A percentile compares a stretch with the other conserved stretches of the same genome.
phyloP scores from a whole-genome alignment of 805 yeast genomes.

The Metschnikowia reukaufii region DNA sequence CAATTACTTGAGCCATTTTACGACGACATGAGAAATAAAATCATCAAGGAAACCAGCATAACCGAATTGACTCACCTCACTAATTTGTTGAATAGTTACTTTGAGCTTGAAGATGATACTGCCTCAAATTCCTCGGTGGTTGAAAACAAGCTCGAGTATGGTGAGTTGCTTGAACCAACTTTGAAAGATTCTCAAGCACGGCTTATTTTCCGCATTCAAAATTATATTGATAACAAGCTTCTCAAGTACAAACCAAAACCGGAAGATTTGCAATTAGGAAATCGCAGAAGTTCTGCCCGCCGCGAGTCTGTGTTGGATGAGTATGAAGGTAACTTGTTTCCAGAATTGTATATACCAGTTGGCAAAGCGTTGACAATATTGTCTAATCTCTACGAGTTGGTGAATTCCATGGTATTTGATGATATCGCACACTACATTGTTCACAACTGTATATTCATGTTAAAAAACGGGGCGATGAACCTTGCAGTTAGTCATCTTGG shows the following conservation, averaged over 20 bases:
- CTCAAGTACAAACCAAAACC: slow-evolving; percentile 64
- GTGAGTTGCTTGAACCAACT: slow-evolving; percentile 66
- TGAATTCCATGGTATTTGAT: slow-evolving; percentile 77
- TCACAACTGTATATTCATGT: slow-evolving; percentile 67
- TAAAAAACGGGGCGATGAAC: slow-evolving; percentile 52
- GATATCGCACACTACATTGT: slow-evolving; percentile 86
- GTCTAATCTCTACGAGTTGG: slow-evolving; percentile 75
- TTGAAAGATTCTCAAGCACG: slow-evolving; percentile 77
- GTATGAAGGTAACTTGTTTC: slow-evolving; percentile 37
- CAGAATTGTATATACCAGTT: slow-evolving; percentile 68
- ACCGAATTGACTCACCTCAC: slow-evolving; percentile 72
- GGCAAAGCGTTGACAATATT: slow-evolving; percentile 65
- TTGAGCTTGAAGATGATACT: slow-evolving; percentile 56
- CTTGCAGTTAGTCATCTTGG: slow-evolving; percentile 50
- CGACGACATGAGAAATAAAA: slow-evolving; percentile 62
- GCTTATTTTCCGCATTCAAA: slow-evolving; percentile 75
- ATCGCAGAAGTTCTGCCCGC: slow-evolving; percentile 23
- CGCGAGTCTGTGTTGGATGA: slow-evolving; percentile 25
- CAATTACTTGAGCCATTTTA: slow-evolving; percentile 75
- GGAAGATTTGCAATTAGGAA: slow-evolving; percentile 65
- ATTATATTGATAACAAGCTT: slow-evolving; percentile 66
- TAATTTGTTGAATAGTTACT: slow-evolving; percentile 63
- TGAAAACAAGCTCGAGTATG: slow-evolving; percentile 44
- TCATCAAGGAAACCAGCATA: slow-evolving; percentile 71
- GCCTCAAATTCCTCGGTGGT: slow-evolving; percentile 11